A percentile compares a stretch with the other conserved stretches of the same genome.
Evolutionary conservation across 1,284 basidiomycete genomes (phyloP).

Genomic region (Phlebopus sp.): DNA sequence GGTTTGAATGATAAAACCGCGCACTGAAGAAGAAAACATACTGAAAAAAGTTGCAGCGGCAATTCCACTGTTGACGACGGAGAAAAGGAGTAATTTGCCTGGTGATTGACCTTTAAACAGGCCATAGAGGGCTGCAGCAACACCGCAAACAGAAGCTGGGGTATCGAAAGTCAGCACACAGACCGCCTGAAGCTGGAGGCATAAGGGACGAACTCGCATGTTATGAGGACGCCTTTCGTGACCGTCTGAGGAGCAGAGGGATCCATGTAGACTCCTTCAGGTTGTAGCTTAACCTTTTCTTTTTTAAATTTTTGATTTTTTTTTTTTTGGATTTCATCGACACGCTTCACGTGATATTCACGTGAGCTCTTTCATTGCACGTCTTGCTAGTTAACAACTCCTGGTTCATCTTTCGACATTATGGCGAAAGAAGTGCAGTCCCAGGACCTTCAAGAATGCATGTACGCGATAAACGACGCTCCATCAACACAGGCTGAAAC

Average conservation of each 20-base stretch:
- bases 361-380: constrained; percentile 5
- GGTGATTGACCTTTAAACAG: constrained; percentile 44
- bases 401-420: background rate
- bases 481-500: background rate
- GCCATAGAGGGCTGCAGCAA: constrained; percentile 54
- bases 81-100: constrained; percentile 31
- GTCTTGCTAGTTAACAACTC: no score
- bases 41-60: constrained; percentile 71
- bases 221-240: constrained; percentile 52
- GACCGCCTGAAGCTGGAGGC: constrained; percentile 3
- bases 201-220: constrained; percentile 71
- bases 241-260: constrained; percentile 47
- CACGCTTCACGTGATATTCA: constrained; percentile 20
- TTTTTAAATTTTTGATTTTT: background rate
- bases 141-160: constrained; percentile 47
- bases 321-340: background rate
- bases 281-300: background rate
- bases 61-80: constrained; percentile 65
- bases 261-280: constrained; percentile 24
- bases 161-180: constrained; percentile 12
- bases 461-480: constrained; percentile 16
- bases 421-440: constrained; percentile 32
- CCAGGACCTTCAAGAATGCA: constrained; percentile 36
- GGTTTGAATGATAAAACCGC: background rate
- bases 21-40: constrained; percentile 34